Evolutionary conservation across 768 basidiomycete species (phyloP).

Genomic region (Chlorophyllum brunneum): DNA sequence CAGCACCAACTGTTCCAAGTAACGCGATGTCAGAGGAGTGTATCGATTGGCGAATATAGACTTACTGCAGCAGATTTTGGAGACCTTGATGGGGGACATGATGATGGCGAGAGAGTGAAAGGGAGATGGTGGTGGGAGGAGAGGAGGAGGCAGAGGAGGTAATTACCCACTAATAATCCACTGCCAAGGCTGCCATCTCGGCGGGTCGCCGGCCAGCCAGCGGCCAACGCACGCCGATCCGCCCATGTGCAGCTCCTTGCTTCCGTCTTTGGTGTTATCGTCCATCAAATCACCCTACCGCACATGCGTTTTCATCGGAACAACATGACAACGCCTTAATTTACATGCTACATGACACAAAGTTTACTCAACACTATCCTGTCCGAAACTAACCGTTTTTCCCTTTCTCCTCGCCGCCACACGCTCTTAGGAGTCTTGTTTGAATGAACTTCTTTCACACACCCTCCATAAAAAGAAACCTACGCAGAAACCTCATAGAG

Average conservation of each 20-base stretch:
- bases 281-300: no score
- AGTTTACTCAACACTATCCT: not conserved
- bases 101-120: conserved; percentile 26
- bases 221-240: conserved; percentile 1
- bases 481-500: conserved; percentile 63
- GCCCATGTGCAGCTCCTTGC: not conserved
- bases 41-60: conserved; percentile 17
- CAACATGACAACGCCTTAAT: not conserved
- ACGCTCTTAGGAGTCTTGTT: no score
- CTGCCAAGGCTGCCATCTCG: not conserved
- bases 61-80: conserved; percentile 88
- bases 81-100: conserved; percentile 63
- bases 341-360: not conserved
- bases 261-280: not conserved
- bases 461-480: not conserved
- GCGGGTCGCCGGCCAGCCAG: not conserved
- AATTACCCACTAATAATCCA: not conserved
- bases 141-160: conserved; percentile 13
- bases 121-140: not conserved
- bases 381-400: no score
- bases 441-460: not conserved
- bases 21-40: conserved; percentile 15
- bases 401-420: no score
- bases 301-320: not conserved
- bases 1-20: conserved; percentile 65